Evolutionary conservation across 768 basidiomycete genomes (phyloP).

Genomic region (Kwoniella dendrophila): DNA sequence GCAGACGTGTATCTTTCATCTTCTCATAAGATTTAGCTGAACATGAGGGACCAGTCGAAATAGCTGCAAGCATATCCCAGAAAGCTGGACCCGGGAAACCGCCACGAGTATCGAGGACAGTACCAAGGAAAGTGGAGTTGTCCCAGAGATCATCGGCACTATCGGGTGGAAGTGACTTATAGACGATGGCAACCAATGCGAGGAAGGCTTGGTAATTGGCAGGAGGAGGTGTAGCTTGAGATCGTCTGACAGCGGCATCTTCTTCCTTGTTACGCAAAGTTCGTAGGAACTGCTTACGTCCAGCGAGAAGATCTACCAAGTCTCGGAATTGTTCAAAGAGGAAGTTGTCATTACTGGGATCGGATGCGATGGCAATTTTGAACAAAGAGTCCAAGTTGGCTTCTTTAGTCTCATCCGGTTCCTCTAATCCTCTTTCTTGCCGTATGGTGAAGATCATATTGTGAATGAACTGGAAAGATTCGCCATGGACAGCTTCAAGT

Average conservation of each 20-base stretch:
- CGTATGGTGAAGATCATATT: slow-evolving; percentile 28
- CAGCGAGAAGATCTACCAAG: slow-evolving; percentile 30
- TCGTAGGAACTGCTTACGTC: slow-evolving; percentile 39
- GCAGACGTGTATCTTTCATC: slow-evolving; percentile 41
- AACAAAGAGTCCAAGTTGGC: slow-evolving; percentile 31
- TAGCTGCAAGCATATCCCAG: slow-evolving; percentile 41
- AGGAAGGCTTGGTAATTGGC: slow-evolving; percentile 45
- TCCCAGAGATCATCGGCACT: slow-evolving; percentile 43
- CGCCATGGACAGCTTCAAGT: slow-evolving; percentile 37
- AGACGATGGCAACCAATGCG: slow-evolving; percentile 37
- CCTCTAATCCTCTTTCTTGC: slow-evolving; percentile 40
- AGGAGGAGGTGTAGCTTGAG: slow-evolving; percentile 30
- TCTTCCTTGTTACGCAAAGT: slow-evolving; percentile 45
- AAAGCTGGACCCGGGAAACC: slow-evolving; percentile 36
- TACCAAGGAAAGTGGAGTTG: slow-evolving; percentile 36
- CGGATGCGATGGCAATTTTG: slow-evolving; percentile 30
- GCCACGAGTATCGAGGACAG: slow-evolving; percentile 37
- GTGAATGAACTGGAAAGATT: slow-evolving; percentile 38
- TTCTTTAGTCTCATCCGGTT: slow-evolving; percentile 24
- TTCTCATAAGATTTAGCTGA: slow-evolving; percentile 42
- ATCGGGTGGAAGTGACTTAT: slow-evolving; percentile 38
- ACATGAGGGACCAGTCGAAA: slow-evolving; percentile 39
- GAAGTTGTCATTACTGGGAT: slow-evolving; percentile 35
- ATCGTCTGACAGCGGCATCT: slow-evolving; percentile 36
- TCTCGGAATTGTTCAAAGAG: slow-evolving; percentile 34